Evolutionary conservation across 176 grass and related monocot genomes (phyloP).

Genomic region (Stipa capillata): DNA sequence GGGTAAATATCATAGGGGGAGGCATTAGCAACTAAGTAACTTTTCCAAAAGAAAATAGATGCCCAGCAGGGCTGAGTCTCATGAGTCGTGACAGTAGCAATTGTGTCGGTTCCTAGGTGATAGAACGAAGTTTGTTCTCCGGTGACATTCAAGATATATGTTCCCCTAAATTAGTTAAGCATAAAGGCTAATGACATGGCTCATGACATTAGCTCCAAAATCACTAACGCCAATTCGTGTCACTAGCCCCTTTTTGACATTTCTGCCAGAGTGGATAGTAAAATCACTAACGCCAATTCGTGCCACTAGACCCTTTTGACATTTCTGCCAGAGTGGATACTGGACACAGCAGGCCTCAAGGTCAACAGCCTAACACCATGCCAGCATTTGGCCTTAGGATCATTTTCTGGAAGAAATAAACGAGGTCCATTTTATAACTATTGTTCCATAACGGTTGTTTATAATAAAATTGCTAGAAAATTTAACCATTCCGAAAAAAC

Average conservation of each 20-base stretch:
- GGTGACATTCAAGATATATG: background rate
- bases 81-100: background rate
- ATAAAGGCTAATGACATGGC: background rate
- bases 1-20: background rate
- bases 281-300: no score
- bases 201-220: background rate
- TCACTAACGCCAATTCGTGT: background rate
- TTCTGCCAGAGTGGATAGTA: no score
- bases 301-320: no score
- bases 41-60: background rate
- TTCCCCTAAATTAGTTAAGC: background rate
- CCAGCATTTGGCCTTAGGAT: background rate
- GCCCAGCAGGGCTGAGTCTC: background rate
- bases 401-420: background rate
- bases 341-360: background rate
- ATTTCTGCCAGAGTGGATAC: no score
- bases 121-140: background rate
- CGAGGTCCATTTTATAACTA: background rate
- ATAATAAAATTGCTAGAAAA: background rate
- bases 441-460: background rate
- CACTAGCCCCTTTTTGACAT: background rate
- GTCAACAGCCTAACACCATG: background rate
- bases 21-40: background rate
- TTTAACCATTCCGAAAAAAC: background rate
- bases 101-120: background rate